Evolutionary conservation across 1,284 basidiomycete species (phyloP).

Genomic region (Papiliotrema flavescens): DNA sequence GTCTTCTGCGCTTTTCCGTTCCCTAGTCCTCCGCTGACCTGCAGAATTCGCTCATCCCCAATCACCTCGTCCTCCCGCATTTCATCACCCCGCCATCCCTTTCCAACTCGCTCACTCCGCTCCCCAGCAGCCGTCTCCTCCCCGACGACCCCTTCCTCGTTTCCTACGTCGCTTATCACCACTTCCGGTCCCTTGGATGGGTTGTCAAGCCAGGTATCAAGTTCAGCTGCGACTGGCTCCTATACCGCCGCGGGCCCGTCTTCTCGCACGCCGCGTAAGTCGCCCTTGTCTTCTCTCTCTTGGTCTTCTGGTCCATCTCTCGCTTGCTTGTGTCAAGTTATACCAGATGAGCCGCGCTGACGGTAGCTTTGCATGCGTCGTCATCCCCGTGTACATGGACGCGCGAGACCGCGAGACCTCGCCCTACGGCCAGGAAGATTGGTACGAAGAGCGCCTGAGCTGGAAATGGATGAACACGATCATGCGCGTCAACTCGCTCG

Average conservation of each 20-base stretch:
- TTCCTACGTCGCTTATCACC: conserved; percentile 87
- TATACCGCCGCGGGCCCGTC: conserved; percentile 93
- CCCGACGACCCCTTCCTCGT: conserved; percentile 89
- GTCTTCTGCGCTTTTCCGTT: conserved; percentile 53
- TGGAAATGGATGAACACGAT: conserved; percentile 98
- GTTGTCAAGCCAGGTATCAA: conserved; percentile 94
- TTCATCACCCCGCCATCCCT: conserved; percentile 33
- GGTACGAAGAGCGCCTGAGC: conserved; percentile 66
- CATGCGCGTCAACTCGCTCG: conserved; percentile 94
- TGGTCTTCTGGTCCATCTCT: too few relatives aligned
- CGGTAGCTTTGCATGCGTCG: conserved; percentile 77
- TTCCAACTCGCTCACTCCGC: conserved; percentile 30
- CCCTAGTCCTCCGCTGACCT: neutral
- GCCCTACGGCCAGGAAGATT: conserved; percentile 51
- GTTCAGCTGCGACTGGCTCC: conserved; percentile 91
- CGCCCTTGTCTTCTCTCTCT: too few relatives aligned
- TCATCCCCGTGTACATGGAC: conserved; percentile 86
- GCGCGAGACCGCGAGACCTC: conserved; percentile 63
- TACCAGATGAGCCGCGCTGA: neutral
- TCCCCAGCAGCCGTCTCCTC: conserved; percentile 13
- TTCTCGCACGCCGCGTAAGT: conserved; percentile 92
- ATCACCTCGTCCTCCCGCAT: conserved; percentile 50
- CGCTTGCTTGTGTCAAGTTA: neutral
- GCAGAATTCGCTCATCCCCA: conserved; percentile 45
- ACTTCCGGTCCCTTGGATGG: conserved; percentile 97